Percentiles rank a stretch among this genome's conserved stretches.
phyloP scores from a whole-genome alignment of 2,329 filamentous ascomycete genomes.

The Cladosporium cucumerinum region DNA sequence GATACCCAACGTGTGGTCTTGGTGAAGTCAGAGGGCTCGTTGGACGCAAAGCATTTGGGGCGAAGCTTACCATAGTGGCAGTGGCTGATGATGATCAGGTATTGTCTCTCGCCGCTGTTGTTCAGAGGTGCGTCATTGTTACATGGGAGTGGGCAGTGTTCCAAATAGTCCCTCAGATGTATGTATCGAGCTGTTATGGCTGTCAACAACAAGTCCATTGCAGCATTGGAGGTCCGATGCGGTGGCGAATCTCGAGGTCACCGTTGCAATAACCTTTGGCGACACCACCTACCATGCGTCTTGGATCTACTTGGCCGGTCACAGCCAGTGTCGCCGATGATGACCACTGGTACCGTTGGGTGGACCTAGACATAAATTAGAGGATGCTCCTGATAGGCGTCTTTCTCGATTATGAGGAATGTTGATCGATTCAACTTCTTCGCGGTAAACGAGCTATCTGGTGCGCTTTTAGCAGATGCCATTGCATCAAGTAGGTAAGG shows the following conservation, averaged over 20 bases:
- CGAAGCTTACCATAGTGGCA: conserved; percentile 44
- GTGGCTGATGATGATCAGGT: conserved; percentile 46
- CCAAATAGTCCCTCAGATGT: conserved; percentile 42
- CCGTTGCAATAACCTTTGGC: not conserved
- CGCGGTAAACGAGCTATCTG: conserved; percentile 35
- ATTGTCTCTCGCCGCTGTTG: conserved; percentile 30
- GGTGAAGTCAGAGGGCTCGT: not conserved
- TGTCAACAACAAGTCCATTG: not conserved
- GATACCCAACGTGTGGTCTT: conserved; percentile 39
- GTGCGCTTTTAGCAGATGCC: not conserved
- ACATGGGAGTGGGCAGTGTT: conserved; percentile 38
- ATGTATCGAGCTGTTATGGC: conserved; percentile 23
- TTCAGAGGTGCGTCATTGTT: conserved; percentile 41
- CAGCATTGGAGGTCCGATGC: not conserved
- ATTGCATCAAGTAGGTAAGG: not conserved
- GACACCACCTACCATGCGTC: conserved; percentile 22
- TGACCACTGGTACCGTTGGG: conserved; percentile 30
- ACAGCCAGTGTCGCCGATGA: conserved; percentile 48
- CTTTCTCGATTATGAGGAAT: conserved; percentile 45
- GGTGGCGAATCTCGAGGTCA: not conserved
- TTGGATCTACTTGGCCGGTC: conserved; percentile 34
- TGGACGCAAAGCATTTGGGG: no score
- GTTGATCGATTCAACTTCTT: conserved; percentile 42
- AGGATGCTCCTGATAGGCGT: conserved; percentile 43
- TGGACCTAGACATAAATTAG: conserved; percentile 48